A percentile compares a stretch with the other conserved stretches of the same genome.
Conservation (phyloP, 2,329 filamentous ascomycete genomes). For the Ophiocordyceps camponoti-saundersi region DNA sequence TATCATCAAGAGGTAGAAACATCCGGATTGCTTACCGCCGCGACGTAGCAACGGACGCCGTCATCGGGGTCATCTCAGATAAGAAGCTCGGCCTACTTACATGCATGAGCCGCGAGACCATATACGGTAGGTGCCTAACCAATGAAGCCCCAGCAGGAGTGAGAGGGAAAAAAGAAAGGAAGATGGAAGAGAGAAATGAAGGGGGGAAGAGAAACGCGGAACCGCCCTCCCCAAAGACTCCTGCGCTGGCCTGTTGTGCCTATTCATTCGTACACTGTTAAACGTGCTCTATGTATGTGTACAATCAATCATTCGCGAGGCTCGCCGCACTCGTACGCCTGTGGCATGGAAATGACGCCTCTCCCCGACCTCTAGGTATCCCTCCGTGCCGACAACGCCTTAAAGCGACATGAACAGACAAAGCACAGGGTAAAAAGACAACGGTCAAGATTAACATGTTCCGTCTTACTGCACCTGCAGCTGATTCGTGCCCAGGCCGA, state of each 20-base stretch:
- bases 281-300: background rate
- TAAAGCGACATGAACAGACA: background rate
- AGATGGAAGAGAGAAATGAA: background rate
- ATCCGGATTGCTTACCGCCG: too few relatives aligned
- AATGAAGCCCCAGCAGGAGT: background rate
- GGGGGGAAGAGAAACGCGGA: too few relatives aligned
- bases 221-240: too few relatives aligned
- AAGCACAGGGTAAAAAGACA: too few relatives aligned
- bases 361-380: background rate
- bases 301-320: background rate
- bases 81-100: background rate
- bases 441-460: background rate
- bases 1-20: too few relatives aligned
- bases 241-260: background rate
- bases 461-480: constrained; percentile 7
- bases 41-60: too few relatives aligned
- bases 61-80: background rate
- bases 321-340: background rate
- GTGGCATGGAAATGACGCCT: too few relatives aligned
- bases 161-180: background rate
- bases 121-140: background rate
- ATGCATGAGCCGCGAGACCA: too few relatives aligned
- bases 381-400: background rate
- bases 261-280: background rate
- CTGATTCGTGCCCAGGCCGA: constrained; percentile 31